phyloP scores from a whole-genome alignment of 257 asterid species.

The Schizonepeta tenuifolia region DNA sequence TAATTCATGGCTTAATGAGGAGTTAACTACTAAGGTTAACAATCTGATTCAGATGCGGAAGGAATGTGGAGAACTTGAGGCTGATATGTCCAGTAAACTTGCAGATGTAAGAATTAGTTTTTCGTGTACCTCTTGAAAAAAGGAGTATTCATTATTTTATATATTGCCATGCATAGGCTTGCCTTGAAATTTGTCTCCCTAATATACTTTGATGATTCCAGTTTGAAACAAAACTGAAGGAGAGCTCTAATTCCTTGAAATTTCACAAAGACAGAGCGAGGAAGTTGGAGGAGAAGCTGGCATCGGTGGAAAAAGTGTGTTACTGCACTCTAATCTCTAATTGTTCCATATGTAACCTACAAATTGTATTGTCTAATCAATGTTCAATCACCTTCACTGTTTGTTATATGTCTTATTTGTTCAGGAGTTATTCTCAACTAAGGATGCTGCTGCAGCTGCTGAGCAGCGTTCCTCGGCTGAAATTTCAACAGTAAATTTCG shows the following conservation, averaged over 20 bases:
- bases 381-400: too few species aligned
- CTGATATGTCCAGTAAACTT: conserved; percentile 78
- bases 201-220: conserved; percentile 31
- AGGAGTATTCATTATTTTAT: conserved; percentile 15
- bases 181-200: background rate
- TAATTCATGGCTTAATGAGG: conserved; percentile 91
- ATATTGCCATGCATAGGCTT: background rate
- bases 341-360: too few species aligned
- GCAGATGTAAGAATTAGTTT: conserved; percentile 56
- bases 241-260: too few species aligned
- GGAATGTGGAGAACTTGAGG: conserved; percentile 70
- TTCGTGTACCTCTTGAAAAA: background rate
- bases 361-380: too few species aligned
- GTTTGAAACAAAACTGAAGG: too few species aligned
- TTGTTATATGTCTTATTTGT: conserved; percentile 35
- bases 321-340: too few species aligned
- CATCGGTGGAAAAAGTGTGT: too few species aligned
- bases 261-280: too few species aligned
- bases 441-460: conserved; percentile 65
- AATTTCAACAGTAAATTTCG: conserved; percentile 67
- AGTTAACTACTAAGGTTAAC: conserved; percentile 68
- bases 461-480: conserved; percentile 82
- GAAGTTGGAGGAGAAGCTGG: too few species aligned
- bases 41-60: conserved; percentile 66
- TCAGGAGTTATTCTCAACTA: conserved; percentile 72